These are phyloP conservation scores for Anethum foeniculum DNA, from an alignment of 140 eudicot genomes.

Conservation along the genomic window DNA sequence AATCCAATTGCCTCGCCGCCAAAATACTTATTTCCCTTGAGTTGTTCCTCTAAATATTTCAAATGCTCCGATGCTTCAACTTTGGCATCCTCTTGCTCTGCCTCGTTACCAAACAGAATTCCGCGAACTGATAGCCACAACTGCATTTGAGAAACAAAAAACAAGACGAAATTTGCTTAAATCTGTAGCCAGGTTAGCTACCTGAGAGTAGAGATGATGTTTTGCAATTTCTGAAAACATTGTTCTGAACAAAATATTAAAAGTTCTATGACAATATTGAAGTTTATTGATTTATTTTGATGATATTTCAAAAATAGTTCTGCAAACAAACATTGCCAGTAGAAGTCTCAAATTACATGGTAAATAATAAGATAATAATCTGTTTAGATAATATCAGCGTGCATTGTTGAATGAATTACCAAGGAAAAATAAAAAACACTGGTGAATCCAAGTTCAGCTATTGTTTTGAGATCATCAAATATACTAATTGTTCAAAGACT, in stretches of 20 bases:
- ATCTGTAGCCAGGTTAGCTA: not conserved
- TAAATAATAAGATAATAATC: not conserved
- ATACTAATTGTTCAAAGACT: not conserved
- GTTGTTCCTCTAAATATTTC: constrained; percentile 34
- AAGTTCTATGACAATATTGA: not conserved
- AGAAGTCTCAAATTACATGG: not conserved
- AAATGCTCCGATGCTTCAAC: constrained; percentile 26
- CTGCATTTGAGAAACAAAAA: constrained; percentile 21
- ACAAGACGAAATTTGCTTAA: not conserved
- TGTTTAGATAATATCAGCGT: not conserved
- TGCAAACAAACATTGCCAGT: not conserved
- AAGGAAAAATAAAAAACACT: not conserved
- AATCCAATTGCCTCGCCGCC: constrained; percentile 50
- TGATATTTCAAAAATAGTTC: not conserved
- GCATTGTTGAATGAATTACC: not conserved
- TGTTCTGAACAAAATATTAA: not conserved
- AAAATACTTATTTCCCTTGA: constrained; percentile 48
- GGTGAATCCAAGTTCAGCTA: not conserved
- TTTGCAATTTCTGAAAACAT: not conserved
- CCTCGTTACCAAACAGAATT: constrained; percentile 24
- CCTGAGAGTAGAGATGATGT: not conserved
- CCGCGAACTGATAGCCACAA: constrained; percentile 28
- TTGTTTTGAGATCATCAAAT: not conserved
- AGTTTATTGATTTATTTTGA: not conserved
- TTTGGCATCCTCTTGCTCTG: constrained; percentile 41